Conservation (phyloP, 345 rosid genomes). For the Eucalyptus sp. region DNA sequence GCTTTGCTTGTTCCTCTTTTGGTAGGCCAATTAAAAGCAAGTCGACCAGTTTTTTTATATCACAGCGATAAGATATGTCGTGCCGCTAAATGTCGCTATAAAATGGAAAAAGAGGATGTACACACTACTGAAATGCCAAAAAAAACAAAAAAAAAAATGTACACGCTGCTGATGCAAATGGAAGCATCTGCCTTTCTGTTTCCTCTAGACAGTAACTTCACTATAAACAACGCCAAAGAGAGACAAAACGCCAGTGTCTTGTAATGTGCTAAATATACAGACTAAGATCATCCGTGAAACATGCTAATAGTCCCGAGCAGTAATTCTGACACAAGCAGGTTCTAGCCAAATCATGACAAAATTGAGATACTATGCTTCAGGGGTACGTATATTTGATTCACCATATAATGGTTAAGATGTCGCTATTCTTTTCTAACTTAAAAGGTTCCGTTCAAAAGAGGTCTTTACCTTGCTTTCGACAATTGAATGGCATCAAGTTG, state of each 20-base stretch:
- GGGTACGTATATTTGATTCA: neutral
- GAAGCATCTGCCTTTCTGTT: neutral
- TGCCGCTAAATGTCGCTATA: neutral
- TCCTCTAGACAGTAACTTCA: neutral
- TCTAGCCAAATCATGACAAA: neutral
- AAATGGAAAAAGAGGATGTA: neutral
- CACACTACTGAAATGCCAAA: neutral
- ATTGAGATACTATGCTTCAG: neutral
- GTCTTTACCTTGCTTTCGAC: slow-evolving; percentile 52
- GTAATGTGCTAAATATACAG: neutral
- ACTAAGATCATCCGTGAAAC: neutral
- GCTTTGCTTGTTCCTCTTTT: neutral
- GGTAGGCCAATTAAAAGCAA: neutral
- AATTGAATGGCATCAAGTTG: slow-evolving; percentile 76
- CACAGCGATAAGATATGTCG: neutral
- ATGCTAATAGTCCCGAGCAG: neutral
- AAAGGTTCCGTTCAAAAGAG: neutral
- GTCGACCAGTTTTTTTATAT: neutral
- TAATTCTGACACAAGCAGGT: neutral
- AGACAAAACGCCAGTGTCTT: neutral
- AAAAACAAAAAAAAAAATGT: neutral
- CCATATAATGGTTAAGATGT: neutral
- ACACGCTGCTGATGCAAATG: neutral
- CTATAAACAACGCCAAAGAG: neutral
- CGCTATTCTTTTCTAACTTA: neutral